A percentile compares a stretch with the other conserved stretches of the same genome.
Evolutionary conservation across 192 early-diverging fungal genomes (phyloP).

Genomic region (Chytriomyces sp.): DNA sequence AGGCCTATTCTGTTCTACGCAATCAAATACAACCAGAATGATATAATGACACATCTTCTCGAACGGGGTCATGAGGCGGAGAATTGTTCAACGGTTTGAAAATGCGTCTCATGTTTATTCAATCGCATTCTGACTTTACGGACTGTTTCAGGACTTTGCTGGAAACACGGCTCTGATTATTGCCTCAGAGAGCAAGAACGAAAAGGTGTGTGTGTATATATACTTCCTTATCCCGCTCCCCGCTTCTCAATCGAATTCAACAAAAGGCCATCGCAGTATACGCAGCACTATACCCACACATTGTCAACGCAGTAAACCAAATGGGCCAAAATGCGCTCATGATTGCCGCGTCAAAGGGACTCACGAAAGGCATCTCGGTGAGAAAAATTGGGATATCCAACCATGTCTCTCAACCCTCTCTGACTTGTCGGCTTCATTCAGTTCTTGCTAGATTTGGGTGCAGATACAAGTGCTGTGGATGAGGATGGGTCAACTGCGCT

Average conservation of each 20-base stretch:
- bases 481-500: slow-evolving; percentile 53
- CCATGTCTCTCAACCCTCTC: neutral
- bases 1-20: slow-evolving; percentile 62
- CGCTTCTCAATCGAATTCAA: neutral
- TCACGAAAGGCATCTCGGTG: slow-evolving; percentile 42
- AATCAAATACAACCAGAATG: slow-evolving; percentile 52
- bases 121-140: neutral
- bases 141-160: slow-evolving; percentile 46
- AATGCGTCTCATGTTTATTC: neutral
- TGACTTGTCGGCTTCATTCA: neutral
- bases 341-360: slow-evolving; percentile 46
- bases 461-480: slow-evolving; percentile 50
- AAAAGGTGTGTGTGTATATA: slow-evolving; percentile 30
- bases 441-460: slow-evolving; percentile 51
- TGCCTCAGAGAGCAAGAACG: slow-evolving; percentile 50
- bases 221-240: neutral
- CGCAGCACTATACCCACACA: slow-evolving; percentile 42
- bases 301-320: slow-evolving; percentile 45
- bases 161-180: slow-evolving; percentile 55
- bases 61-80: slow-evolving; percentile 47
- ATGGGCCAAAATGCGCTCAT: slow-evolving; percentile 54
- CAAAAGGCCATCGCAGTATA: slow-evolving; percentile 45
- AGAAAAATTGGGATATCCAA: neutral
- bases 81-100: slow-evolving; percentile 34
- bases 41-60: slow-evolving; percentile 50